Conservation (phyloP, 2,329 filamentous ascomycete genomes). For the Penicillium sp. region DNA sequence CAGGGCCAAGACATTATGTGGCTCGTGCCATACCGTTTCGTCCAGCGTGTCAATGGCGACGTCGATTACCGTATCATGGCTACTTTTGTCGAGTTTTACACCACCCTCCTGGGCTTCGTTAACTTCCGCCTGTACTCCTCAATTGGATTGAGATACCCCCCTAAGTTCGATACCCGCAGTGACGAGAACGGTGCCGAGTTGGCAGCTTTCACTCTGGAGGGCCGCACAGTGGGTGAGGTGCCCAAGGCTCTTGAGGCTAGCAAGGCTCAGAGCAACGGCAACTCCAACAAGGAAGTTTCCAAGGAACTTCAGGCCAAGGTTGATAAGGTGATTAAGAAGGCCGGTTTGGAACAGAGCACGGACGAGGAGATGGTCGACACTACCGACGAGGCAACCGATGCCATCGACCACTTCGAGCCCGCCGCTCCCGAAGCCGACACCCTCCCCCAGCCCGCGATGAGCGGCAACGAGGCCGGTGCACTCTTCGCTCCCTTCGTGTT, state of each 20-base stretch:
- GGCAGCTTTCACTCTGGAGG: conserved; percentile 85
- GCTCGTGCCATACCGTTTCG: conserved; percentile 97
- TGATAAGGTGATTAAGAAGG: conserved; percentile 51
- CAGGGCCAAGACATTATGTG: conserved; percentile 96
- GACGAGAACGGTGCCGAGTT: conserved; percentile 89
- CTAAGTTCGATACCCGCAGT: conserved; percentile 82
- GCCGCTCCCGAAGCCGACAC: conserved; percentile 80
- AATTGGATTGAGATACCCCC: conserved; percentile 88
- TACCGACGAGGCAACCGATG: conserved; percentile 54
- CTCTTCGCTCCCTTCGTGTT: conserved; percentile 88
- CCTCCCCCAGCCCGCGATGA: conserved; percentile 71
- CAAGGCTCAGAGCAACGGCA: conserved; percentile 53
- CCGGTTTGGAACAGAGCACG: conserved; percentile 40
- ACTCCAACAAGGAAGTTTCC: conserved; percentile 57
- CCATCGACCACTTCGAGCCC: conserved; percentile 89
- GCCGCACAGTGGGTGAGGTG: conserved; percentile 55
- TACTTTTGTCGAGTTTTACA: conserved; percentile 98
- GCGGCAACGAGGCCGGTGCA: conserved; percentile 65
- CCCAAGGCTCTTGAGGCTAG: conserved; percentile 54
- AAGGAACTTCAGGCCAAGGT: conserved; percentile 68
- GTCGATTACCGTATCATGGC: conserved; percentile 99
- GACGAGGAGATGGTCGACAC: conserved; percentile 46
- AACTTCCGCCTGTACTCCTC: conserved; percentile 94
- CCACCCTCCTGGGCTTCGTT: conserved; percentile 89
- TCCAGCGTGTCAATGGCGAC: conserved; percentile 88